Evolutionary conservation across 1,284 basidiomycete genomes (phyloP), one percentile per base, ranked within the genome.

Genomic region (Microbotryum intermedium): DNA sequence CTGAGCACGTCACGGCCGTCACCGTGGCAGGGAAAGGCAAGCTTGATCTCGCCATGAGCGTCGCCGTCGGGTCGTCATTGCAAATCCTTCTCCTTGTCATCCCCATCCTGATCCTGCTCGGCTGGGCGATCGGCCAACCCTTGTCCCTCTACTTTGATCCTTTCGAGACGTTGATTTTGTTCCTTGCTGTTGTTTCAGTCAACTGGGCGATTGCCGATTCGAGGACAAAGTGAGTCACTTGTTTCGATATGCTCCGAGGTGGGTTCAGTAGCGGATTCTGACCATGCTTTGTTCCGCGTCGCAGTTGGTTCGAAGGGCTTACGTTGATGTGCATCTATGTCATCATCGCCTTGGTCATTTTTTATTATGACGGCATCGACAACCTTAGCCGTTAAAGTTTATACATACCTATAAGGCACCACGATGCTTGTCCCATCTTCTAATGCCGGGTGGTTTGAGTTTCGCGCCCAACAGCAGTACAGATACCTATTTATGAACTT

Each of bases 1-100:
- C 88, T 79, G 90, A 94, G 73, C 89, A 91, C 72, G 84, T 85
- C 53, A 91, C 90, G 4, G 88, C 89, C 25, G 87, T 93, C 61
- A 87, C 85, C 4, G 88, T 91, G 9, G 89, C 89, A 0, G 83
- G 89, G 64, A 89, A 91, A 76, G 77, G 78, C 67, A 78, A 79
- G 62, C 71, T 78, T 75, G 69, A 69, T 89, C 54, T 83, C 83
- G 65, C 79, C 11, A 49, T 64, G 45, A 56, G 58, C 16, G 53
- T 64, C 10, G 58, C 62, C 5, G 50, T 60, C 9, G 59, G 59
- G 42, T 39, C 23, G 7, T 88, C 86, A 62, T 90, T 93, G 63
- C 90, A 94, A 84, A 88, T 88, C 59, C 85, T 88, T 1, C 79
- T 92, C 39, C 70, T 91, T 72, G 84, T 90, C 60, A 83, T 90